phyloP scores from a whole-genome alignment of 306 rosid genomes.

The Ammopiptanthus mongolicus region DNA sequence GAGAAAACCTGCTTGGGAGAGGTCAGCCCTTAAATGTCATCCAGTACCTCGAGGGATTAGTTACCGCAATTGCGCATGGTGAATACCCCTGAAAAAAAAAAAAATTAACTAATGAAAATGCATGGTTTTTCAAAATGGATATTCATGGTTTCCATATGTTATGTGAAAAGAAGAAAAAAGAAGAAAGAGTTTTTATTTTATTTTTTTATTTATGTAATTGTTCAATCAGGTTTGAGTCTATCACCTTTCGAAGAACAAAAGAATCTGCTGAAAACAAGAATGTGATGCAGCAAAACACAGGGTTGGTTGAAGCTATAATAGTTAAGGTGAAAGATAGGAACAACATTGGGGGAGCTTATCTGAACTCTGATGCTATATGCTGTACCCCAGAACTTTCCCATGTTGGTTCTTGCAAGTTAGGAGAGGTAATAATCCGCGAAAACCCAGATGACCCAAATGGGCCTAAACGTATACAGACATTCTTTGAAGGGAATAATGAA shows the following conservation, averaged over 20 bases:
- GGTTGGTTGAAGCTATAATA: conserved; percentile 66
- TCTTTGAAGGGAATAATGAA: conserved; percentile 54
- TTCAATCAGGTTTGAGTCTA: conserved; percentile 58
- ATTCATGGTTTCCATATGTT: neutral
- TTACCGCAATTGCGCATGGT: no score
- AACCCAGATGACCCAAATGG: conserved; percentile 41
- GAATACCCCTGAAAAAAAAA: no score
- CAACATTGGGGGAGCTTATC: conserved; percentile 58
- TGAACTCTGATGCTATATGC: conserved; percentile 63
- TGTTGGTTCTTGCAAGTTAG: conserved; percentile 63
- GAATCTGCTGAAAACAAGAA: conserved; percentile 50
- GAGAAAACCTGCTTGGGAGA: no score
- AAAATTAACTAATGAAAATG: no score
- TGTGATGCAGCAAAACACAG: conserved; percentile 66
- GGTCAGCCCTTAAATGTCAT: no score
- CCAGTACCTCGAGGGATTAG: no score
- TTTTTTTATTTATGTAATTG: neutral
- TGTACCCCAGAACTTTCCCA: conserved; percentile 68
- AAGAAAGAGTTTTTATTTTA: conserved; percentile 13
- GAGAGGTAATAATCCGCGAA: conserved; percentile 65
- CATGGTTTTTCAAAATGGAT: neutral
- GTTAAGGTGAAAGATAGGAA: conserved; percentile 55
- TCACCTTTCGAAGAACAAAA: conserved; percentile 53
- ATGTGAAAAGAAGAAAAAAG: neutral
- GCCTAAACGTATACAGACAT: conserved; percentile 58